phyloP scores from a whole-genome alignment of 2,329 filamentous ascomycete species.

The Fusarium tupiense region DNA sequence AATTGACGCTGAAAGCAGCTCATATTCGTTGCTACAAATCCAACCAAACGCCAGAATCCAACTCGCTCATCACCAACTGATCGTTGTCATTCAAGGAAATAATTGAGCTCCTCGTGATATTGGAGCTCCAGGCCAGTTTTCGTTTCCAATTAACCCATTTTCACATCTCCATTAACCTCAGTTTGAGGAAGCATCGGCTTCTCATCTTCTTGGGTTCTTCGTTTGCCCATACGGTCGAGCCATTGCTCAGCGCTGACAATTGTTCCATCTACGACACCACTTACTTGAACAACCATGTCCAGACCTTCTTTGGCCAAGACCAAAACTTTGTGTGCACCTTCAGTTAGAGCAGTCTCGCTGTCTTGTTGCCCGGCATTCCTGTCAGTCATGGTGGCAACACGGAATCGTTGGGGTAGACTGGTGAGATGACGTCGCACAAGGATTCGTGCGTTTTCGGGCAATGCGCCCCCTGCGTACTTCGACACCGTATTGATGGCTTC shows the following conservation, averaged over 20 bases:
- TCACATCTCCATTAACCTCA: conserved; percentile 41
- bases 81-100: conserved; percentile 5
- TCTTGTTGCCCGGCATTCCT: conserved; percentile 42
- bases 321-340: conserved; percentile 79
- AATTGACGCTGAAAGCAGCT: conserved; percentile 5
- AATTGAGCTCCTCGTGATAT: conserved; percentile 14
- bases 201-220: conserved; percentile 42
- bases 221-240: conserved; percentile 78
- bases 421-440: conserved; percentile 87
- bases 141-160: conserved; percentile 40
- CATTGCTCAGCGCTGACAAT: conserved; percentile 91
- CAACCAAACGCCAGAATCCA: conserved; percentile 29
- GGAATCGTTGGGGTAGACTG: conserved; percentile 85
- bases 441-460: conserved; percentile 87
- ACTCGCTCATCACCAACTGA: conserved; percentile 1
- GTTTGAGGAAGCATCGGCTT: conserved; percentile 39
- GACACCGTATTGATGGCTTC: conserved; percentile 86
- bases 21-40: conserved; percentile 28
- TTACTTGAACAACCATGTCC: conserved; percentile 95
- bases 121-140: conserved; percentile 14
- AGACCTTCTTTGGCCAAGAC: conserved; percentile 89
- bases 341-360: conserved; percentile 52
- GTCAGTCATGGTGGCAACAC: conserved; percentile 69
- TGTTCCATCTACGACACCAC: conserved; percentile 86
- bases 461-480: conserved; percentile 87